phyloP scores from a whole-genome alignment of 2,329 filamentous ascomycete species.

The Botrytis elliptica region DNA sequence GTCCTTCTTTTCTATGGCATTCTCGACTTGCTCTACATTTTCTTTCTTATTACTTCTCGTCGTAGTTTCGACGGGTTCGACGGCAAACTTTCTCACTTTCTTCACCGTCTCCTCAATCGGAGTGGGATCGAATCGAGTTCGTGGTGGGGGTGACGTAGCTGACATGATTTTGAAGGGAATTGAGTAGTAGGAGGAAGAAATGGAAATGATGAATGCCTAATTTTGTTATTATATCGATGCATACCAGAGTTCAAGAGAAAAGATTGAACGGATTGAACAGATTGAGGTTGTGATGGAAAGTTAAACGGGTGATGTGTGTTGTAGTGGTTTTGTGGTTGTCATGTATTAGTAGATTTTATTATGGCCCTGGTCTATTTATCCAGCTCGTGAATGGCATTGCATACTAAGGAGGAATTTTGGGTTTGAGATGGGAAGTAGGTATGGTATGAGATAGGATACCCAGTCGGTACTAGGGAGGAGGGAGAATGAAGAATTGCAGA shows the following conservation, averaged over 20 bases:
- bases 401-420: not conserved
- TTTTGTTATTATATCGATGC: constrained; percentile 18
- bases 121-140: constrained; percentile 38
- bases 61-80: constrained; percentile 46
- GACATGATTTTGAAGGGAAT: constrained; percentile 29
- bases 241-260: constrained; percentile 16
- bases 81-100: constrained; percentile 41
- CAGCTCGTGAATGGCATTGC: constrained; percentile 2
- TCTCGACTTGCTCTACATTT: constrained; percentile 25
- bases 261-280: not conserved
- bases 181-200: constrained; percentile 5
- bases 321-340: not conserved
- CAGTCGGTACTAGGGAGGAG: not conserved
- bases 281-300: constrained; percentile 6
- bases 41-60: constrained; percentile 43
- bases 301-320: not conserved
- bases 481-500: not conserved
- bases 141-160: constrained; percentile 34
- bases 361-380: not conserved
- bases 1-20: constrained; percentile 35
- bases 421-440: not conserved
- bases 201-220: constrained; percentile 19
- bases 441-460: not conserved
- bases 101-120: constrained; percentile 40
- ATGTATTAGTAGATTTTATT: constrained; percentile 6